A percentile compares a stretch with the other conserved stretches of the same genome.
These are phyloP conservation scores for Ophiostoma populinum DNA, from an alignment of 2,329 filamentous ascomycete species.

Conservation along the genomic window DNA sequence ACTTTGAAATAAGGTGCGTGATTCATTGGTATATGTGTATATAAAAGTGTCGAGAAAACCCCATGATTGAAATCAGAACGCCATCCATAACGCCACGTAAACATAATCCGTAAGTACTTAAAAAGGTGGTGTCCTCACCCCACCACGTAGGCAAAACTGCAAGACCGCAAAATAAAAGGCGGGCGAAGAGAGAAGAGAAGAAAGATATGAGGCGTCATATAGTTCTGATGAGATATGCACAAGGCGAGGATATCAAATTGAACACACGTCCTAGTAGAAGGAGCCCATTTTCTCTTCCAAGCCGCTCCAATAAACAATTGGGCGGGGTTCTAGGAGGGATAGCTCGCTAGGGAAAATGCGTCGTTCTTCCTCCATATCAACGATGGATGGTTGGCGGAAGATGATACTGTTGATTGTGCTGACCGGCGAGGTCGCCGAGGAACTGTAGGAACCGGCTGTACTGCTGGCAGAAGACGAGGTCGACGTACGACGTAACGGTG, in stretches of 20 bases:
- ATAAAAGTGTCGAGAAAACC: too few species aligned
- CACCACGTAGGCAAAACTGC: too few species aligned
- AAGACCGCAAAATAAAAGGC: background rate
- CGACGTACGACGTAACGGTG: constrained; percentile 34
- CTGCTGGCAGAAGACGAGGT: constrained; percentile 19
- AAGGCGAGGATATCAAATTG: background rate
- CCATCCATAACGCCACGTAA: too few species aligned
- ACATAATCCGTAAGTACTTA: too few species aligned
- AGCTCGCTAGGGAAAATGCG: constrained; percentile 34
- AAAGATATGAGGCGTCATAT: too few species aligned
- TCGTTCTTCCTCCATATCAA: constrained; percentile 40
- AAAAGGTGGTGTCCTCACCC: too few species aligned
- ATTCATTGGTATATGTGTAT: too few species aligned
- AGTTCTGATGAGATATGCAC: too few species aligned
- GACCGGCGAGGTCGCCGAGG: constrained; percentile 26
- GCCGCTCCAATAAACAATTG: constrained; percentile 45
- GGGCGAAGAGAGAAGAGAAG: too few species aligned
- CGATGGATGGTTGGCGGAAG: constrained; percentile 36
- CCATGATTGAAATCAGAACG: too few species aligned
- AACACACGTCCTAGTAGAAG: too few species aligned
- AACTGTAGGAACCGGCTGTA: constrained; percentile 25
- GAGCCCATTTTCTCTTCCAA: constrained; percentile 41
- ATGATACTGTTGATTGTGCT: constrained; percentile 42
- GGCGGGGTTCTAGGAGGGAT: constrained; percentile 41
- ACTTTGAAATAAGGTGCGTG: too few species aligned